Base-by-base conservation (phyloP, 2,329 filamentous ascomycete genomes). In the Ophiostoma himal-ulmi region DNA sequence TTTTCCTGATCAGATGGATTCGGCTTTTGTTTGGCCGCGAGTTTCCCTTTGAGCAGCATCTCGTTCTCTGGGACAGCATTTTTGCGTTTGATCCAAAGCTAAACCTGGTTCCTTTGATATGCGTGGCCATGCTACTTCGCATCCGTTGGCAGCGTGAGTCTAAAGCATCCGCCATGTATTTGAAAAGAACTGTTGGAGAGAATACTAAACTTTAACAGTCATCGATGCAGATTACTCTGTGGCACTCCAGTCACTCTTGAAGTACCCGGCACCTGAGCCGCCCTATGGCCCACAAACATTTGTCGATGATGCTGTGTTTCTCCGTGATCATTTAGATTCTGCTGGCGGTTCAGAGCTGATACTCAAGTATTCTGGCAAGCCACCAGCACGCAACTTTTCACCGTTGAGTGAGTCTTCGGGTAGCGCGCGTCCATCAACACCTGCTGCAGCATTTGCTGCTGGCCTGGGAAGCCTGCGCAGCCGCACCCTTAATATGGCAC, bases 1-100 rank as follows among this genome's bases (percentile, higher is more conserved):
- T 99, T 68, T 99, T 98, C 77, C 82, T 98, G 34, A 96, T 98
- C 73, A 93, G 95, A 71, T 99, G 95, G 95, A 91, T 98, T 71
- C 88, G 95, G 37, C 86, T 99, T 0, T 81, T 99, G 0, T 98
- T 98, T 77, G 94, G 94, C 67, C 87, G 95, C 74, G 95, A 99
- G 78, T 98, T 97, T 75, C 88, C 92, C 0, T 96, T 98, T 72
- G 88, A 94, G 69, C 88, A 96, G 73, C 85, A 94, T 57, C 85
- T 99, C 52, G 82, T 87, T 30, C 85, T 99, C 70, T 99, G 95
- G 95, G 95, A 99, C 80, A 86, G 89, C 8, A 83, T 99, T 1
- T 96, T 99, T 77, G 91, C 94, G 1, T 88, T 96, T 76, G 94
- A 97, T 75, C 86, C 94, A 8, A 85, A 86, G 0, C 81, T 97